phyloP scores from a whole-genome alignment of 2,329 filamentous ascomycete genomes.

The Sporothrix luriei region DNA sequence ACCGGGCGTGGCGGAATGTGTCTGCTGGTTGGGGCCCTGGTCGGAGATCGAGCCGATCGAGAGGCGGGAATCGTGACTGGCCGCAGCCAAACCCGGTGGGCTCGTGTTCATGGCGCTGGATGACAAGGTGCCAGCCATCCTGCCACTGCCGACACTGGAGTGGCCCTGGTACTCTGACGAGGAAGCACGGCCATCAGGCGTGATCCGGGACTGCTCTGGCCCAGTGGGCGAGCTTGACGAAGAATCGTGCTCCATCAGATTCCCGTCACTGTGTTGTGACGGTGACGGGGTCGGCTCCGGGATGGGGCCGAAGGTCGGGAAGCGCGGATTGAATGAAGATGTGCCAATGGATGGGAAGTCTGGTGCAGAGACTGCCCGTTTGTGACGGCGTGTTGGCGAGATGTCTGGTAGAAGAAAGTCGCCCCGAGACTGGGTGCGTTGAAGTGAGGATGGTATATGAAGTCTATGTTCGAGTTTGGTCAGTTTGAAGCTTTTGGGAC shows the following conservation, averaged over 20 bases:
- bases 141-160: not conserved
- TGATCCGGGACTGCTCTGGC: not conserved
- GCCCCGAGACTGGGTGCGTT: slow-evolving; percentile 20
- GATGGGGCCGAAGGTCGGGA: slow-evolving; percentile 37
- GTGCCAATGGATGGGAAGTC: slow-evolving; percentile 45
- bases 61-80: not conserved
- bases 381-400: slow-evolving; percentile 46
- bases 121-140: not conserved
- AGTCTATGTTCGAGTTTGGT: slow-evolving; percentile 9
- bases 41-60: not conserved
- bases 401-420: slow-evolving; percentile 36
- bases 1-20: not conserved
- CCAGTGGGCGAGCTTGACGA: slow-evolving; percentile 6
- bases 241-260: slow-evolving; percentile 32
- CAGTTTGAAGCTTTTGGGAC: not conserved
- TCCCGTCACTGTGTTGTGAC: slow-evolving; percentile 37
- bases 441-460: slow-evolving; percentile 5
- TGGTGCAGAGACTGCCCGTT: slow-evolving; percentile 55
- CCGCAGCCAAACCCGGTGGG: not conserved
- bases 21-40: not conserved
- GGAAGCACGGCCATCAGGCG: not conserved
- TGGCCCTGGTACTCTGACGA: not conserved
- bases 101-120: not conserved
- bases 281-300: slow-evolving; percentile 40
- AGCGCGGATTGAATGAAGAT: slow-evolving; percentile 35